Evolutionary conservation across 371 early-diverging fungal species (phyloP), one percentile per base, ranked within the genome.

Genomic region (Lichtheimia ornata): DNA sequence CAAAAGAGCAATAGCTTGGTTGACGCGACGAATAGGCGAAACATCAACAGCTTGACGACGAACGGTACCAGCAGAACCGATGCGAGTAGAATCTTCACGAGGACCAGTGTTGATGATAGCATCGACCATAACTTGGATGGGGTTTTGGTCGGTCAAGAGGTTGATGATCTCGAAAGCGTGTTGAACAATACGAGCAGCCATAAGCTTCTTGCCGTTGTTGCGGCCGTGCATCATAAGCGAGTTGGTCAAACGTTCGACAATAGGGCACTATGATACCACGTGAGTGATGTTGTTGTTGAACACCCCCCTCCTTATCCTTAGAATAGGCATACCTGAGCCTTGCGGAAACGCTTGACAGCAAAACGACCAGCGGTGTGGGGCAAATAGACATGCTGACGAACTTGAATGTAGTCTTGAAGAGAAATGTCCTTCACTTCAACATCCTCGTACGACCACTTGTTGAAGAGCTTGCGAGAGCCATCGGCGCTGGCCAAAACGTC

Each of bases 31-130:
- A 65, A 97, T 88, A 53, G 99, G 99, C 63, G 99, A 98, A 56
- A 99, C 99, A 95, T 99, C 99, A 69, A 99, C 99, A 72, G 99
- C 99, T 84, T 99, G 98, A 84, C 99, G 96, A 87, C 99, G 97
- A 87, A 99, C 98, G 79, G 97, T 96, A 88, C 99, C 99, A 69
- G 93, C 93, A 73, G 95, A 94, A 76, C 99, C 99, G 74, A 99
- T 97, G 84, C 99, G 94, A 84, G 99, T 99, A 49, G 99, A 98
- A 79, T 98, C 98, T 90, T 99, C 99, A 78, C 99, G 93, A 68
- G 99, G 99, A 67, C 99, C 99, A 71, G 98, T 96, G 96, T 99
- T 99, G 88, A 96, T 92, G 80, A 99, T 94, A 72, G 99, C 99
- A 86, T 99, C 99, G 63, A 99, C 96, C 42, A 99, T 86, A 63